Conservation (phyloP, 2,329 filamentous ascomycete genomes). For the Scytalidium sp. region DNA sequence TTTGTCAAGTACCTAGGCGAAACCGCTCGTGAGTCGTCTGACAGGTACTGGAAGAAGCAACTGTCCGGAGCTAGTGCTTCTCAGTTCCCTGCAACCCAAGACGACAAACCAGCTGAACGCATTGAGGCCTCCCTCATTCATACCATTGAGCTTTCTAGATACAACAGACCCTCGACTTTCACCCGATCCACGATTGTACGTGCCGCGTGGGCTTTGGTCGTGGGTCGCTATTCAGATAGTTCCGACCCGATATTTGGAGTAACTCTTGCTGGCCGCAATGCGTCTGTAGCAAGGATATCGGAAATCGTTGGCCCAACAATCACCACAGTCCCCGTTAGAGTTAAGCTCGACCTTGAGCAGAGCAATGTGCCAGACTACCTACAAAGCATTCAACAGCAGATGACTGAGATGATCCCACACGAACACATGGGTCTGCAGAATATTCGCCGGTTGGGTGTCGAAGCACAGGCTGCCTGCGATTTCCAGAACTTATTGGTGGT, state of each 20-base stretch:
- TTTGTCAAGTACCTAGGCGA: conserved; percentile 43
- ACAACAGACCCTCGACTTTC: conserved; percentile 6
- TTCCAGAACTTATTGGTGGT: conserved; percentile 37
- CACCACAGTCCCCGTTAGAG: conserved; percentile 39
- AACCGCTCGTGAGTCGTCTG: conserved; percentile 29
- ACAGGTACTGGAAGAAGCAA: conserved; percentile 8
- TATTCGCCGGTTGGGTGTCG: conserved; percentile 20
- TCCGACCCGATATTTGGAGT: conserved; percentile 37
- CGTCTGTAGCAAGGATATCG: conserved; percentile 32
- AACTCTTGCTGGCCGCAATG: conserved; percentile 36
- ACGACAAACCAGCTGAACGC: neutral
- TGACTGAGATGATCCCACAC: conserved; percentile 44
- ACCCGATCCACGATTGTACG: conserved; percentile 31
- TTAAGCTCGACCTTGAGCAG: conserved; percentile 27
- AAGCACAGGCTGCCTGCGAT: conserved; percentile 34
- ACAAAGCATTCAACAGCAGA: conserved; percentile 41
- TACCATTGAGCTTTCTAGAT: conserved; percentile 3
- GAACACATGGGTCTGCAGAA: conserved; percentile 42
- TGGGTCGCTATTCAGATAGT: conserved; percentile 32
- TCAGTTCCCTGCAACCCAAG: neutral
- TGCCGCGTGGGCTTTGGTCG: conserved; percentile 36
- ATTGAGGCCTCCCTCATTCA: no score
- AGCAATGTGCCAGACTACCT: conserved; percentile 39
- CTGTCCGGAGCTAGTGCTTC: conserved; percentile 37
- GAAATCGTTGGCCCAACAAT: conserved; percentile 30